Percentiles rank a stretch among this genome's conserved stretches.
Evolutionary conservation across 306 rosid genomes (phyloP).

Genomic region (Vachellia collinsii): DNA sequence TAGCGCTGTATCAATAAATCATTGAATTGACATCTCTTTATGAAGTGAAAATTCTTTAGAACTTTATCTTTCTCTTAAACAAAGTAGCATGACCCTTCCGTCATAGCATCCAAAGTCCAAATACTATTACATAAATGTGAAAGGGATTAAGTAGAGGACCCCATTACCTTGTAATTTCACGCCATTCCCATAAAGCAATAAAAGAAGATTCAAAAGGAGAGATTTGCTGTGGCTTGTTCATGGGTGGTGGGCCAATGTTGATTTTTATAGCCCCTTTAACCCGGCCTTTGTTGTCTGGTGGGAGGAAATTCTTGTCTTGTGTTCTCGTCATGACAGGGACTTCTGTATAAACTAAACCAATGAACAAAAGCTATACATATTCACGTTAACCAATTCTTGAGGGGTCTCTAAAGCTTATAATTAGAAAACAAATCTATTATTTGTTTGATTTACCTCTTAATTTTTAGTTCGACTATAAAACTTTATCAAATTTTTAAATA

Average conservation of each 20-base stretch:
- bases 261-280: conserved; percentile 59
- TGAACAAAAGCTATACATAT: not conserved
- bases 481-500: not conserved
- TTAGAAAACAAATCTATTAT: not conserved
- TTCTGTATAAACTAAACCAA: not conserved
- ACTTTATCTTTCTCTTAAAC: not conserved
- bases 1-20: not conserved
- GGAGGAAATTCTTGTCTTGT: conserved; percentile 49
- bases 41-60: not conserved
- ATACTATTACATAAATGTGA: conserved; percentile 17
- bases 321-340: conserved; percentile 19
- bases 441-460: not conserved
- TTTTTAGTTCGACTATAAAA: not conserved
- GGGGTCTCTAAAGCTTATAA: not conserved
- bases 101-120: conserved; percentile 37
- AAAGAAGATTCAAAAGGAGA: conserved; percentile 60
- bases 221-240: conserved; percentile 45
- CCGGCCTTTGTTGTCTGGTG: conserved; percentile 72
- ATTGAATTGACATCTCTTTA: conserved; percentile 3
- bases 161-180: conserved; percentile 52
- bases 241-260: conserved; percentile 62
- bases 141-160: conserved; percentile 44
- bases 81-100: conserved; percentile 10
- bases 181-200: conserved; percentile 62
- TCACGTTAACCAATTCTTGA: not conserved